Evolutionary conservation across 2,329 filamentous ascomycete genomes (phyloP), one percentile per base, ranked within the genome.

Genomic region (Beauveria varroae): DNA sequence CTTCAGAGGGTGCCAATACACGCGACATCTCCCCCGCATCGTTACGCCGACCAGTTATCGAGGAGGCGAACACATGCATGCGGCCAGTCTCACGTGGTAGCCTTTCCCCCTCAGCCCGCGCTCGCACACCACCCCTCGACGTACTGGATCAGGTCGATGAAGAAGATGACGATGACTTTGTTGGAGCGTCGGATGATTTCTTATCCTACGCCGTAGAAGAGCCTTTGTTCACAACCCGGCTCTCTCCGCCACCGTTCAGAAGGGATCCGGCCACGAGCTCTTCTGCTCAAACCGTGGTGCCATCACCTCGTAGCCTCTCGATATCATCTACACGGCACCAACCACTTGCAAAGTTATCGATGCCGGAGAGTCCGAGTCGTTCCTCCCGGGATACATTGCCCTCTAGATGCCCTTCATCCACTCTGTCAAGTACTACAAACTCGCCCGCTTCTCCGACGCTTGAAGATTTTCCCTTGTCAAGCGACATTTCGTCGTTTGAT

Each of bases 21-120:
- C 76, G 81, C 50, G 79, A 84, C 37, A 78, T 85, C 55, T 85
- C 82, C 0, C 82, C 82, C 1, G 81, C 84, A 60, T 83, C 81
- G 2, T 72, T 83, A 52, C 77, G 76, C 46, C 77, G 77, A 60
- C 83, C 83, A 70, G 22, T 55, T 4, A 20, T 52, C 3, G 50
- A 49, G 7, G 43, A 49, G 7, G 8, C n/a, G 5, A 22, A 44
- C 22, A 28, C 30, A 7, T 49, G 24, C 1, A 30, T 22, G 6
- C 58, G 16, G 10, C 51, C 51, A 26, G 41, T 41, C 16, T 49
- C 51, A 8, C 58, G 58, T 16, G 30, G 50, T 30, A 49, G 28
- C 30, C 10, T 60, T 8, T 24, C 20, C 56, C 22, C 57, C 6
- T 55, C 58, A n/a, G 52, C 43, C 50, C 26, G 7, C 34, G 55